Evolutionary conservation across 1,284 basidiomycete genomes (phyloP).

Genomic region (Ganoderma lingzhi): DNA sequence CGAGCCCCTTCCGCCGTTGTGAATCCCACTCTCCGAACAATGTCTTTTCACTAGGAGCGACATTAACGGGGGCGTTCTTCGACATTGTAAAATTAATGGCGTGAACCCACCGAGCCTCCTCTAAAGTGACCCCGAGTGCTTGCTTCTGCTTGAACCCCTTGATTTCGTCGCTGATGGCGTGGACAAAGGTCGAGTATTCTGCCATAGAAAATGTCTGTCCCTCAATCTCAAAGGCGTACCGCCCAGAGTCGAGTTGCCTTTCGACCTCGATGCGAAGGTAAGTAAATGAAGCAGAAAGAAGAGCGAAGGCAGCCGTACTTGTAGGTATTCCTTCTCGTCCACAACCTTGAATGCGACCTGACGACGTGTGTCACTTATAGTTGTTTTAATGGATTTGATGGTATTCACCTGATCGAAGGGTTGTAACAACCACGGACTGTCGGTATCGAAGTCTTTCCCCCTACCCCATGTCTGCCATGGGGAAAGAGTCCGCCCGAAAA

Average conservation of each 20-base stretch:
- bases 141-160: conserved; percentile 52
- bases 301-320: conserved; percentile 44
- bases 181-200: conserved; percentile 56
- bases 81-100: background rate
- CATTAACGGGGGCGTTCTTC: background rate
- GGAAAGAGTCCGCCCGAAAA: conserved; percentile 66
- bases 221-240: conserved; percentile 66
- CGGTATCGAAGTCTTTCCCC: conserved; percentile 53
- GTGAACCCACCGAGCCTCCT: conserved; percentile 50
- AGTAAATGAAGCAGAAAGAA: background rate
- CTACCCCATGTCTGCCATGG: conserved; percentile 71
- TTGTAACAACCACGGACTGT: conserved; percentile 66
- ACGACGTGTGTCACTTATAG: background rate
- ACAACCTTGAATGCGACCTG: conserved; percentile 58
- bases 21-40: conserved; percentile 33
- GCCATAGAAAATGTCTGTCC: conserved; percentile 59
- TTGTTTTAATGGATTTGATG: background rate
- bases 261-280: conserved; percentile 51
- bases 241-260: conserved; percentile 66
- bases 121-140: conserved; percentile 43
- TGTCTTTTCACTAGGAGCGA: conserved; percentile 24
- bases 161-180: conserved; percentile 52
- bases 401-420: conserved; percentile 69
- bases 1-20: conserved; percentile 18
- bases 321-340: conserved; percentile 53